Evolutionary conservation across 148 eudicot genomes (phyloP), one percentile per base, ranked within the genome.

Genomic region (Chenopodium quinoa): DNA sequence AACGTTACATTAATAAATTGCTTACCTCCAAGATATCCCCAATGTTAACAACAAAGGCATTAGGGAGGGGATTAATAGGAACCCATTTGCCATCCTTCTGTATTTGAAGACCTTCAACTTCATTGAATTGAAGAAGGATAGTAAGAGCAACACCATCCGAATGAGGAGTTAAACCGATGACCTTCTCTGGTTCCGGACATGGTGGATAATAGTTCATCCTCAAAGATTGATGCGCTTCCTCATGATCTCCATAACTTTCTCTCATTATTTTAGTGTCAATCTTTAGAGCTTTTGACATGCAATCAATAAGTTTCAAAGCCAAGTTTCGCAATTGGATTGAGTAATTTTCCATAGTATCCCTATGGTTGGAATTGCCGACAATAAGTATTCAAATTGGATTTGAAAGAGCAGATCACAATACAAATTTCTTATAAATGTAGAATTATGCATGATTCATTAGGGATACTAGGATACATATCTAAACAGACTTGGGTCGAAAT

Each of bases 21-120:
- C 44, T 71, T 73, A 86, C 88, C 84, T 80, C 86, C 63, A 86
- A 80, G 66, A 79, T 65, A 64, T 85, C 86, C 3, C 88, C 88
- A 16, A 86, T 31, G 31, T 86, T 86, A 79, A 86, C 78, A 4
- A 83, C 67, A 58, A 83, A 83, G 7, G 88, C 88, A 83, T 76
- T n/a, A 9, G 80, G 79, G 1, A 82, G 76, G 8, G 88, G 84
- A 2, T 40, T 64, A 22, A 86, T 48, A 58, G 86, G 60, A 47
- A 83, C 62, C 88, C 86, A 86, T 44, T 72, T 80, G 14, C 79
- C 84, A 66, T 86, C 72, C 56, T 86, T 86, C 81, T 34, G 73
- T 2, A 83, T 32, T 58, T 86, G 86, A 13, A 86, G 75, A 17
- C 88, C 88, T 66, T 86, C 81, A 13, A 78, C 68, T 27, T 81